These are phyloP conservation scores for Phytophthora colocasiae DNA, from an alignment of 352 stramenopile species.

Conservation along the genomic window DNA sequence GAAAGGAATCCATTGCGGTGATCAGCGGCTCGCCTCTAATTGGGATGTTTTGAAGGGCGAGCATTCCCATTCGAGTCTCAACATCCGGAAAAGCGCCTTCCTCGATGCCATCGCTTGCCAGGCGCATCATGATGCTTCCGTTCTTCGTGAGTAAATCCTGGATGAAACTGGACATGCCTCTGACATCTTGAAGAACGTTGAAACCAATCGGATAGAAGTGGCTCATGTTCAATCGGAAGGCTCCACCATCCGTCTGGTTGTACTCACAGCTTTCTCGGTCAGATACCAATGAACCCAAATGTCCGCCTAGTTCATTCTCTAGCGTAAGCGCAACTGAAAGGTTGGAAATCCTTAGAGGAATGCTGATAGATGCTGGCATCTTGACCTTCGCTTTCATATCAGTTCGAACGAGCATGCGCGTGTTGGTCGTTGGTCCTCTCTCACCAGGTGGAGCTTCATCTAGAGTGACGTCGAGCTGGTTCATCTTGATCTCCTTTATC, in stretches of 20 bases:
- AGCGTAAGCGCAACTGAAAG: conserved; percentile 67
- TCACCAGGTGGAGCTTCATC: conserved; percentile 32
- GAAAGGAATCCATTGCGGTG: conserved; percentile 78
- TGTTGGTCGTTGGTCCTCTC: conserved; percentile 56
- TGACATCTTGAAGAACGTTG: conserved; percentile 37
- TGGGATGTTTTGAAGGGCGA: conserved; percentile 67
- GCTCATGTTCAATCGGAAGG: conserved; percentile 81
- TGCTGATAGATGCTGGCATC: conserved; percentile 76
- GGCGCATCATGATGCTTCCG: conserved; percentile 63
- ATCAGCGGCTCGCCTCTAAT: conserved; percentile 61
- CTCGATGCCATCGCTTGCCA: conserved; percentile 44
- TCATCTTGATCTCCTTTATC: conserved; percentile 73
- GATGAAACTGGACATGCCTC: conserved; percentile 67
- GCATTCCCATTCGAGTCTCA: conserved; percentile 77
- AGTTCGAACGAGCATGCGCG: conserved; percentile 71
- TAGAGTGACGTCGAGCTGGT: conserved; percentile 72
- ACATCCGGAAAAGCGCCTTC: conserved; percentile 76
- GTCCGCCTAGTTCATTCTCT: conserved; percentile 40
- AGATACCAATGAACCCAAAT: conserved; percentile 63
- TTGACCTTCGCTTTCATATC: conserved; percentile 72
- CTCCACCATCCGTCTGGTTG: conserved; percentile 58
- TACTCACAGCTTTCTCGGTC: conserved; percentile 66
- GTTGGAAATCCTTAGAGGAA: conserved; percentile 72
- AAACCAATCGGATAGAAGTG: conserved; percentile 74
- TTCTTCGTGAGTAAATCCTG: conserved; percentile 64